Evolutionary conservation across 192 early-diverging fungal genomes (phyloP), one percentile per base, ranked within the genome.

Genomic region (Chytriomyces sp.): DNA sequence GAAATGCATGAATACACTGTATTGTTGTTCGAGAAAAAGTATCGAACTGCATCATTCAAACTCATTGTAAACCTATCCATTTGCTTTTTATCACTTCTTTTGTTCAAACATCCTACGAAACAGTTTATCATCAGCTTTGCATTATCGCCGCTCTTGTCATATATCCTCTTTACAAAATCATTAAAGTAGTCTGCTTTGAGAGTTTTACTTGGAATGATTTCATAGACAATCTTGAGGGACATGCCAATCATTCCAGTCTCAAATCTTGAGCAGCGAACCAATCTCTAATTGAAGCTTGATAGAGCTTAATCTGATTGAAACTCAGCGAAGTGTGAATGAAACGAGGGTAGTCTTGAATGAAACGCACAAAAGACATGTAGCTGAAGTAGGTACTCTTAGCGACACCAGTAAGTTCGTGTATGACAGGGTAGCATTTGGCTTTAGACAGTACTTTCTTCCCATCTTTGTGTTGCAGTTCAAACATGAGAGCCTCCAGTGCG

Each of bases 301-400:
- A 53, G 50, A 53, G 50, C 50, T 53, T 53, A 53, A 53, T 53
- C 50, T 53, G 50, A 53, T 53, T 53, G 50, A 53, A n/a, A n/a
- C n/a, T 20, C 62, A 63, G 62, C 11, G 62, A 63, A 63, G 62
- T 63, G 62, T 63, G 62, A 63, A 63, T 18, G 62, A 63, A 63
- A 8, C 62, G 62, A 63, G 62, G 62, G 62, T 63, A 63, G 9
- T 8, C 24, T 8, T 8, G 9, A 8, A 63, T 63, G 62, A 63
- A 63, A 8, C 24, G 9, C 11, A 18, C 9, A 24, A 63, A 63
- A 18, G 62, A 8, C 9, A 63, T 24, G 24, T 63, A 63, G 24
- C 62, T 63, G 24, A 8, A 63, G 24, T 18, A 63, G 62, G 62
- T 63, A 63, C 62, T 63, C 24, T 63, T 63, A 63, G 62, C 62